phyloP scores from a whole-genome alignment of 352 stramenopile genomes.

The Elongisporangium prolatum region DNA sequence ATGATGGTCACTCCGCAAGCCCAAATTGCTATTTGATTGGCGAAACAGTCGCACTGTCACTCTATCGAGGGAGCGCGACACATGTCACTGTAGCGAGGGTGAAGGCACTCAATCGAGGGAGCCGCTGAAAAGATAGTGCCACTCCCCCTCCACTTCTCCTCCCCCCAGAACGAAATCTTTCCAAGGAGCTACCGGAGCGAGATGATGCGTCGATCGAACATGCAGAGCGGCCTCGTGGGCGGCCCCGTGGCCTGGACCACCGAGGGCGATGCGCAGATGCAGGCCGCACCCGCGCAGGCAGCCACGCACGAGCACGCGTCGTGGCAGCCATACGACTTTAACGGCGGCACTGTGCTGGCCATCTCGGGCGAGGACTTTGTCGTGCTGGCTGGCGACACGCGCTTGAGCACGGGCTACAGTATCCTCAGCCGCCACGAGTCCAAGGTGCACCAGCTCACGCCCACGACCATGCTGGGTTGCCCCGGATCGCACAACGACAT shows the following conservation, averaged over 20 bases:
- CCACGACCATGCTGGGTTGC: slow-evolving; percentile 64
- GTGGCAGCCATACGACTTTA: slow-evolving; percentile 87
- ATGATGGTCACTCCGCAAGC: neutral
- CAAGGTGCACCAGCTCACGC: slow-evolving; percentile 83
- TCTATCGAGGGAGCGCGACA: neutral
- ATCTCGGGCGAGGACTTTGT: slow-evolving; percentile 96
- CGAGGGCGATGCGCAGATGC: slow-evolving; percentile 29
- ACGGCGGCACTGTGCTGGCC: slow-evolving; percentile 84
- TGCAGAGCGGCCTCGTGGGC: neutral
- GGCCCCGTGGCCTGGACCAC: slow-evolving; percentile 57
- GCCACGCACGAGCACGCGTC: slow-evolving; percentile 32
- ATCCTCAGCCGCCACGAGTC: slow-evolving; percentile 95
- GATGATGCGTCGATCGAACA: neutral
- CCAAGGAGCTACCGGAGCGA: neutral
- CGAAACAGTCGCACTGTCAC: neutral
- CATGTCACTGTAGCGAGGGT: neutral
- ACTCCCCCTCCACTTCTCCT: neutral
- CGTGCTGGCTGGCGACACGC: slow-evolving; percentile 95
- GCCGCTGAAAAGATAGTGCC: neutral
- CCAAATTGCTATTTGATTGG: neutral
- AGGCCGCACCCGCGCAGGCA: slow-evolving; percentile 26
- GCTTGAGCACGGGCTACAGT: slow-evolving; percentile 95
- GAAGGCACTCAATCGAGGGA: neutral
- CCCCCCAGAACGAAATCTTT: neutral
- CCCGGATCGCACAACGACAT: slow-evolving; percentile 86